Conservation (phyloP, 345 rosid genomes). For the Salix exigua region DNA sequence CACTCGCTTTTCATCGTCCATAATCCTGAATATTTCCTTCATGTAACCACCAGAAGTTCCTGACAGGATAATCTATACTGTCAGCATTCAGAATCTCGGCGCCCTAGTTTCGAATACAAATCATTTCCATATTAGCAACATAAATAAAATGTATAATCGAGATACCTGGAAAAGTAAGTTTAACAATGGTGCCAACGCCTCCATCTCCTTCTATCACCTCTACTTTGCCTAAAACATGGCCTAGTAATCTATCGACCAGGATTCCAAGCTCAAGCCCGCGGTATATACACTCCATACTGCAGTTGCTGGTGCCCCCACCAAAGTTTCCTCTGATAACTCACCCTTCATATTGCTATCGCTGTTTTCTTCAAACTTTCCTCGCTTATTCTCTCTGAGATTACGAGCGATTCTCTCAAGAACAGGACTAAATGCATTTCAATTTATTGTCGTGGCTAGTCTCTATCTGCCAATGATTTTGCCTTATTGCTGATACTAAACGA, state of each 20-base stretch:
- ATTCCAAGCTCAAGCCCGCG: constrained; percentile 27
- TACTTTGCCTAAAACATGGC: constrained; percentile 23
- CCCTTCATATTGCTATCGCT: constrained; percentile 9
- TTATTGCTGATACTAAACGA: no score
- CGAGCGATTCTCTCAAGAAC: no score
- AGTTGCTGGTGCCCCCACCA: constrained; percentile 20
- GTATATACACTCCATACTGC: constrained; percentile 30
- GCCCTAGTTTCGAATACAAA: no score
- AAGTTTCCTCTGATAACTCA: constrained; percentile 11
- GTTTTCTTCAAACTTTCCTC: no score
- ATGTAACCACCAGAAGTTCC: constrained; percentile 34
- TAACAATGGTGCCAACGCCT: constrained; percentile 34
- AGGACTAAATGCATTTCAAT: no score
- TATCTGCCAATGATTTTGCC: no score
- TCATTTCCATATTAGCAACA: no score
- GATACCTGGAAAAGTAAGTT: constrained; percentile 19
- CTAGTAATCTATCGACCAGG: constrained; percentile 18
- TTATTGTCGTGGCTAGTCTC: no score
- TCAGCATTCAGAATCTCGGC: no score
- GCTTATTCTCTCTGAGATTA: no score
- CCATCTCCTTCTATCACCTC: constrained; percentile 38
- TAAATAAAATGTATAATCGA: no score
- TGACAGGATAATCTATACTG: background rate
- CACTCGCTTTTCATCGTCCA: constrained; percentile 34
- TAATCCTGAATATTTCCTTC: constrained; percentile 24